A percentile compares a stretch with the other conserved stretches of the same genome.
These are phyloP conservation scores for Mortierella alpina DNA, from an alignment of 192 early-diverging fungal species.

Conservation along the genomic window DNA sequence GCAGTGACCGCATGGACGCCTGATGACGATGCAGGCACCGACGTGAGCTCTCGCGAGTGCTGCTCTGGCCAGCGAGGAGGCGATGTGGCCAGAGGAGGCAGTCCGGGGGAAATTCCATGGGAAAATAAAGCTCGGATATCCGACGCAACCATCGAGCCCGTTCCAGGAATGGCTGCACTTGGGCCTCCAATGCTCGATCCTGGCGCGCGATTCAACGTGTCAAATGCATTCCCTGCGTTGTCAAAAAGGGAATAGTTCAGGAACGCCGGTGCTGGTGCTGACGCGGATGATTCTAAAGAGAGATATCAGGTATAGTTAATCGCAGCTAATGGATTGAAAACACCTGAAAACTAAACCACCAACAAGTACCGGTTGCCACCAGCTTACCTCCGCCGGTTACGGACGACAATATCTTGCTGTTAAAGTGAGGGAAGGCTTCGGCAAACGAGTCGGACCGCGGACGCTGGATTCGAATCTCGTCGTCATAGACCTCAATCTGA, in stretches of 20 bases:
- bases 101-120: conserved; percentile 20
- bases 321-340: background rate
- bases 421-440: conserved; percentile 81
- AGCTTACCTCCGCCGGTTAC: conserved; percentile 48
- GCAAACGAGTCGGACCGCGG: conserved; percentile 62
- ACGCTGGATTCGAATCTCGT: conserved; percentile 50
- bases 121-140: conserved; percentile 41
- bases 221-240: conserved; percentile 42
- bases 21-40: conserved; percentile 17
- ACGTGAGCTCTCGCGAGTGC: conserved; percentile 30
- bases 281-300: background rate
- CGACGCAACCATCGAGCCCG: conserved; percentile 37
- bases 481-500: conserved; percentile 51
- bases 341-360: too few relatives aligned
- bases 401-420: conserved; percentile 72
- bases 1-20: background rate
- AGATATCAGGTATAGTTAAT: background rate
- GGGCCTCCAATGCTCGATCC: conserved; percentile 3
- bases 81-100: conserved; percentile 27
- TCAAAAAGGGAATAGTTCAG: conserved; percentile 47
- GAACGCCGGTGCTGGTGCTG: conserved; percentile 24
- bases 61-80: conserved; percentile 52
- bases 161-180: background rate
- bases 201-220: conserved; percentile 13
- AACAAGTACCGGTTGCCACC: background rate